Evolutionary conservation across 805 yeast species (phyloP).

Genomic region (Kuraishia hungarica): DNA sequence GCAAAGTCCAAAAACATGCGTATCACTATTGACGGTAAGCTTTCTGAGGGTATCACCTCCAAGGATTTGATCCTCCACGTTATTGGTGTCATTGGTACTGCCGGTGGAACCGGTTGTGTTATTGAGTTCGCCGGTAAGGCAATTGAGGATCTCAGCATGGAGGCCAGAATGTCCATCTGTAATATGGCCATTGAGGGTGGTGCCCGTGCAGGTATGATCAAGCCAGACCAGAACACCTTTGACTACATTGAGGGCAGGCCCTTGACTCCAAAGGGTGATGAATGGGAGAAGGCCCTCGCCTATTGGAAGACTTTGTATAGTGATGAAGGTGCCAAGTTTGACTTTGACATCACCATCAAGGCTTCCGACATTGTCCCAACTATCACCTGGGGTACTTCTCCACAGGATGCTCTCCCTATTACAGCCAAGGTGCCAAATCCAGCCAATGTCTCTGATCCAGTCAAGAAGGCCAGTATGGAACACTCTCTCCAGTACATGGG

Average conservation of each 20-base stretch:
- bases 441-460: slow-evolving; percentile 57
- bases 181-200: slow-evolving; percentile 99
- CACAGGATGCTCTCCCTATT: slow-evolving; percentile 96
- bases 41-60: slow-evolving; percentile 85
- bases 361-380: slow-evolving; percentile 90
- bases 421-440: slow-evolving; percentile 92
- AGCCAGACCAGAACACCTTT: slow-evolving; percentile 86
- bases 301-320: slow-evolving; percentile 88
- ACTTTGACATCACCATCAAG: slow-evolving; percentile 69
- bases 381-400: slow-evolving; percentile 99
- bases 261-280: slow-evolving; percentile 85
- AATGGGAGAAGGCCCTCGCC: slow-evolving; percentile 89
- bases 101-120: slow-evolving; percentile 98
- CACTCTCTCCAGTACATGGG: slow-evolving; percentile 94
- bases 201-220: slow-evolving; percentile 99
- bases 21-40: slow-evolving; percentile 74
- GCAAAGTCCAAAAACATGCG: slow-evolving; percentile 95
- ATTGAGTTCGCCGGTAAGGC: slow-evolving; percentile 97
- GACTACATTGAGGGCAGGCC: slow-evolving; percentile 91
- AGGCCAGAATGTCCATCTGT: slow-evolving; percentile 98
- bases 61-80: slow-evolving; percentile 93
- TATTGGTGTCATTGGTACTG: slow-evolving; percentile 95
- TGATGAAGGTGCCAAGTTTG: slow-evolving; percentile 88
- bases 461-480: slow-evolving; percentile 75
- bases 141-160: slow-evolving; percentile 84